Conservation (phyloP, 1,284 basidiomycete species). For the Austroboletus niveus region DNA sequence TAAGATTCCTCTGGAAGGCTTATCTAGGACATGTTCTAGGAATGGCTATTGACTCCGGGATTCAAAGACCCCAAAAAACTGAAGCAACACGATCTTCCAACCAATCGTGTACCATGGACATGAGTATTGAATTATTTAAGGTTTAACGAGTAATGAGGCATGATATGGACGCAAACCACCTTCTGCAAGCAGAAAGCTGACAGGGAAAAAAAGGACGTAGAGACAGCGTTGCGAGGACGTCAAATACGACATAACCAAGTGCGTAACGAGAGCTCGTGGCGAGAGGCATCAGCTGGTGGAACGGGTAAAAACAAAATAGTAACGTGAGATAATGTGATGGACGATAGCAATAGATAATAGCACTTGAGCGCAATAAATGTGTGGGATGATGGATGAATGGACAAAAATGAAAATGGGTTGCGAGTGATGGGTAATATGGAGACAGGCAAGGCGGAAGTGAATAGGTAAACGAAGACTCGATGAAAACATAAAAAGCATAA, state of each 20-base stretch:
- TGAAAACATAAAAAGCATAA: slow-evolving; percentile 18
- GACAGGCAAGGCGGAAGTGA: slow-evolving; percentile 12
- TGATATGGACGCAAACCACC: background rate
- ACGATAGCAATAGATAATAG: slow-evolving; percentile 36
- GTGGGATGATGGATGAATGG: slow-evolving; percentile 3
- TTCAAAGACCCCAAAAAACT: no score
- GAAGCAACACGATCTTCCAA: background rate
- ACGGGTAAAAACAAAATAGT: background rate
- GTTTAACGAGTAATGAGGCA: slow-evolving; percentile 1
- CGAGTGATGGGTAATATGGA: slow-evolving; percentile 22
- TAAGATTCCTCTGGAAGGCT: no score
- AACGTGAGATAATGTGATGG: slow-evolving; percentile 21
- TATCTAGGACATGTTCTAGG: no score
- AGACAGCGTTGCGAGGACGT: slow-evolving; percentile 13
- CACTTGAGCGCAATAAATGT: slow-evolving; percentile 14
- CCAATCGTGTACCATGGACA: background rate
- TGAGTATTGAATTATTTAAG: background rate
- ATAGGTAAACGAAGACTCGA: slow-evolving; percentile 6
- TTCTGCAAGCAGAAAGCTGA: slow-evolving; percentile 5
- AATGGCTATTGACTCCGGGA: no score
- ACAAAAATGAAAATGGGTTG: background rate
- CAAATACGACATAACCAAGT: slow-evolving; percentile 10
- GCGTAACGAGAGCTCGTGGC: slow-evolving; percentile 20
- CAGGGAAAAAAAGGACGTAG: slow-evolving; percentile 4
- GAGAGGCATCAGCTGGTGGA: slow-evolving; percentile 11